Evolutionary conservation across 305 asterid species (phyloP).

Genomic region (Rubia tinctorum): DNA sequence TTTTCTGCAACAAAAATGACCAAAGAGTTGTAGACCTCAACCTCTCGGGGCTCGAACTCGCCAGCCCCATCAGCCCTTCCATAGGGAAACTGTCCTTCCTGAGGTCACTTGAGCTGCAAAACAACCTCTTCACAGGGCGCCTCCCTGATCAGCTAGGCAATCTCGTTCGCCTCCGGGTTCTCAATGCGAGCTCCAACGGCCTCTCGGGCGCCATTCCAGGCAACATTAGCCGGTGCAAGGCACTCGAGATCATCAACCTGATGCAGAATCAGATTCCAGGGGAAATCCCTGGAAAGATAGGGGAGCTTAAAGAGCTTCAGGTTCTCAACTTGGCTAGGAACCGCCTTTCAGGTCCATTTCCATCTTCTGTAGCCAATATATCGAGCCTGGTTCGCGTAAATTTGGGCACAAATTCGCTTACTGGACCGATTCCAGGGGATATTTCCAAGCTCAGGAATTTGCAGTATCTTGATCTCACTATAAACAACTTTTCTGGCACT

Average conservation of each 20-base stretch:
- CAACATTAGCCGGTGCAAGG: slow-evolving; percentile 37
- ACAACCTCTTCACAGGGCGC: slow-evolving; percentile 39
- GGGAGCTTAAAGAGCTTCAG: slow-evolving; percentile 34
- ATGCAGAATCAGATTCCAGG: slow-evolving; percentile 46
- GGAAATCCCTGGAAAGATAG: slow-evolving; percentile 35
- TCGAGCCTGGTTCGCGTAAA: slow-evolving; percentile 39
- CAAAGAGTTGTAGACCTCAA: slow-evolving; percentile 31
- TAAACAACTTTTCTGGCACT: slow-evolving; percentile 45
- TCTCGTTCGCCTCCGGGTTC: slow-evolving; percentile 32
- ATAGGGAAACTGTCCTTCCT: slow-evolving; percentile 58
- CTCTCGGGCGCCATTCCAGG: slow-evolving; percentile 38
- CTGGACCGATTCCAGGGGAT: slow-evolving; percentile 32
- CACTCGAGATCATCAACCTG: slow-evolving; percentile 37
- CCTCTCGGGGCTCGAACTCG: slow-evolving; percentile 38
- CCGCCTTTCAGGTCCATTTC: slow-evolving; percentile 40
- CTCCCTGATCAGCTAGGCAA: slow-evolving; percentile 43
- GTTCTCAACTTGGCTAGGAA: slow-evolving; percentile 41
- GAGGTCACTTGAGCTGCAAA: slow-evolving; percentile 44
- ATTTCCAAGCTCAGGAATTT: slow-evolving; percentile 30
- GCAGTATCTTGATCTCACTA: slow-evolving; percentile 42
- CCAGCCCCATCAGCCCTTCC: slow-evolving; percentile 45
- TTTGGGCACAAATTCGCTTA: slow-evolving; percentile 38
- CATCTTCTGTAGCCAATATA: slow-evolving; percentile 40
- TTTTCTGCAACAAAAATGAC: slow-evolving; percentile 34
- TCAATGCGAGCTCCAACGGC: slow-evolving; percentile 48